phyloP scores from a whole-genome alignment of 495 filamentous ascomycete species.

The Elasticomyces elasticus region DNA sequence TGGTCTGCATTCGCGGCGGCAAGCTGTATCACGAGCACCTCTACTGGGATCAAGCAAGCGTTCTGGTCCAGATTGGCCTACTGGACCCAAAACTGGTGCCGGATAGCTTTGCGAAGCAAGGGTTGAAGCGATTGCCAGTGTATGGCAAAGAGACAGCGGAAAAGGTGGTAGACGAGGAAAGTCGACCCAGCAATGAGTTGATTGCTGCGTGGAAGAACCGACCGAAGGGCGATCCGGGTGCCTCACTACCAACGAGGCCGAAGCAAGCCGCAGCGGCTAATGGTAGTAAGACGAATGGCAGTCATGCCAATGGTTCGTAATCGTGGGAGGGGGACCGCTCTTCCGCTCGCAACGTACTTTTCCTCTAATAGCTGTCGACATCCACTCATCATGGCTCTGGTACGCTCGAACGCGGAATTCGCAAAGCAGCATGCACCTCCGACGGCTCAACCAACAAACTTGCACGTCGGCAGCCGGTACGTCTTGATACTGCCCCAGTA shows the following conservation, averaged over 20 bases:
- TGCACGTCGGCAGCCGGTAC: slow-evolving; percentile 56
- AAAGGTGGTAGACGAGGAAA: slow-evolving; percentile 26
- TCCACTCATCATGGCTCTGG: background rate
- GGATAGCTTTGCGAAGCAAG: slow-evolving; percentile 24
- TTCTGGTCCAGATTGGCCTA: slow-evolving; percentile 25
- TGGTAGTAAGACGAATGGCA: background rate
- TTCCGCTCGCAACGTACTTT: no score
- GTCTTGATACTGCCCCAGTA: slow-evolving; percentile 74
- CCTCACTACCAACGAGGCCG: slow-evolving; percentile 5
- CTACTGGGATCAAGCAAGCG: slow-evolving; percentile 34
- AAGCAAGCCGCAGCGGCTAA: slow-evolving; percentile 11
- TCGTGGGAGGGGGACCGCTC: background rate
- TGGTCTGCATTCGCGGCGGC: slow-evolving; percentile 29
- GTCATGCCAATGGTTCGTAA: background rate
- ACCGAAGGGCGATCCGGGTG: slow-evolving; percentile 18
- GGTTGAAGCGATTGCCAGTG: slow-evolving; percentile 28
- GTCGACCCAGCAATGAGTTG: slow-evolving; percentile 22
- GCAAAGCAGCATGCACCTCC: background rate
- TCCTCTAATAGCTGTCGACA: no score
- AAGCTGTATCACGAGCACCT: slow-evolving; percentile 33
- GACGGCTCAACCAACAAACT: slow-evolving; percentile 24
- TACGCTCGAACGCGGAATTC: background rate
- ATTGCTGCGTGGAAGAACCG: slow-evolving; percentile 20
- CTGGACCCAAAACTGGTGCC: slow-evolving; percentile 32
- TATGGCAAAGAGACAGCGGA: slow-evolving; percentile 22